These are phyloP conservation scores for Ascodesmis nigricans DNA, from an alignment of 495 filamentous ascomycete species.

Conservation along the genomic window DNA sequence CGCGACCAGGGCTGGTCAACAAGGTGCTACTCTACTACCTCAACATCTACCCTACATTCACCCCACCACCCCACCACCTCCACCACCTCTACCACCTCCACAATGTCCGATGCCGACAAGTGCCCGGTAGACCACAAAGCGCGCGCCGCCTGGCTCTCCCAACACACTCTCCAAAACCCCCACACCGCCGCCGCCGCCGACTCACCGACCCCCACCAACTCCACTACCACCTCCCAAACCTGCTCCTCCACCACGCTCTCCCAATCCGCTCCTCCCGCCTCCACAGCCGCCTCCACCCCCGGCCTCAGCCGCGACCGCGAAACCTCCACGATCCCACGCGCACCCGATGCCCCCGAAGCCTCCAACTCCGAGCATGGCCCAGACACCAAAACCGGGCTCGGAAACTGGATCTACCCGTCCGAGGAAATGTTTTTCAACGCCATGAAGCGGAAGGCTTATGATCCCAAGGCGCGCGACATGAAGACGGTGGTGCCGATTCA, in stretches of 20 bases:
- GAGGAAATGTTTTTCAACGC: slow-evolving; percentile 92
- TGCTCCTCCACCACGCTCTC: slow-evolving; percentile 22
- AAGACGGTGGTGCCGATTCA: slow-evolving; percentile 85
- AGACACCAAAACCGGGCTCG: slow-evolving; percentile 25
- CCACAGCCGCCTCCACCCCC: slow-evolving; percentile 23
- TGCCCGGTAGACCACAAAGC: slow-evolving; percentile 84
- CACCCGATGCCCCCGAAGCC: slow-evolving; percentile 24
- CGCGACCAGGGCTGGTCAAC: no score
- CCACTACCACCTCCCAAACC: slow-evolving; percentile 19
- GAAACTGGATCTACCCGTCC: slow-evolving; percentile 93
- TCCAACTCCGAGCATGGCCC: slow-evolving; percentile 21
- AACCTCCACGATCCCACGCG: slow-evolving; percentile 63
- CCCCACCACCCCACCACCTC: no score
- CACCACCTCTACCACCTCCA: not conserved
- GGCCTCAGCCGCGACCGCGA: slow-evolving; percentile 39
- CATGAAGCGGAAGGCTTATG: slow-evolving; percentile 59
- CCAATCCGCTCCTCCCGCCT: slow-evolving; percentile 18
- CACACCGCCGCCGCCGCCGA: no score
- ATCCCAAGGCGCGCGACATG: slow-evolving; percentile 46
- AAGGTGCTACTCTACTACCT: no score
- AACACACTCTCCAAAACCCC: slow-evolving; percentile 7
- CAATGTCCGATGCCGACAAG: slow-evolving; percentile 21
- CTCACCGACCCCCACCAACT: no score
- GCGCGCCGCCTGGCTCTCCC: slow-evolving; percentile 54
- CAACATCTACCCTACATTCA: no score